A percentile compares a stretch with the other conserved stretches of the same genome.
phyloP scores from a whole-genome alignment of 495 filamentous ascomycete species.

The Lophiotrema nucula region DNA sequence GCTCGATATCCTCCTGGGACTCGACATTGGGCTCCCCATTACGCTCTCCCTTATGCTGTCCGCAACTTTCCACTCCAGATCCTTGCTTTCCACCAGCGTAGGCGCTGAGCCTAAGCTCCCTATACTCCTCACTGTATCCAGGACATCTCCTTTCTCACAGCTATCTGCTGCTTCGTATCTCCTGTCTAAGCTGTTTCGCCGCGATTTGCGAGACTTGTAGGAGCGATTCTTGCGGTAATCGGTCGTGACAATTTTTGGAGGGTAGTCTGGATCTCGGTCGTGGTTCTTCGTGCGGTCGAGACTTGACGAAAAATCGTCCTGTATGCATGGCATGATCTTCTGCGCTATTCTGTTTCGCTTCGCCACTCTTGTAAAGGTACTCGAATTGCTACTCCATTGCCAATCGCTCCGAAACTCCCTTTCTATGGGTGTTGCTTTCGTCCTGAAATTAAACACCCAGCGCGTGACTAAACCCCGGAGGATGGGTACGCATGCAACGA shows the following conservation, averaged over 20 bases:
- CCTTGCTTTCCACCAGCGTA: conserved; percentile 25
- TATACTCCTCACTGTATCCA: conserved; percentile 31
- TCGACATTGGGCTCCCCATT: conserved; percentile 16
- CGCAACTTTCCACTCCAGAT: conserved; percentile 20
- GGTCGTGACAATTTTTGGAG: conserved; percentile 9
- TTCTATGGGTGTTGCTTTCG: conserved; percentile 29
- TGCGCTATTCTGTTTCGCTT: conserved; percentile 14
- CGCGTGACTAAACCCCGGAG: conserved; percentile 32
- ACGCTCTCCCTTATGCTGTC: no score
- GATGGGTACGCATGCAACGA: conserved; percentile 31
- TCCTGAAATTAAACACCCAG: conserved; percentile 32
- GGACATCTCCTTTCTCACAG: conserved; percentile 28
- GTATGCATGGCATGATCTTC: conserved; percentile 30
- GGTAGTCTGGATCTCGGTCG: conserved; percentile 12
- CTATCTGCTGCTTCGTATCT: conserved; percentile 11
- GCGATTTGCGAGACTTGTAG: conserved; percentile 12
- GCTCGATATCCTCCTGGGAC: conserved; percentile 26
- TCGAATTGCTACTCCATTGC: conserved; percentile 32
- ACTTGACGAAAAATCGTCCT: conserved; percentile 26
- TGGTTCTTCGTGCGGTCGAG: conserved; percentile 12
- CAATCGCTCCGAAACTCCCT: conserved; percentile 25
- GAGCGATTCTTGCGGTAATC: conserved; percentile 18
- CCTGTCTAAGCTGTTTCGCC: conserved; percentile 20
- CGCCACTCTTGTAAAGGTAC: conserved; percentile 23
- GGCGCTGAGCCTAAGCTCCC: conserved; percentile 28